A percentile compares a stretch with the other conserved stretches of the same genome.
These are phyloP conservation scores for Pistacia vera DNA, from an alignment of 345 rosid species.

Conservation along the genomic window DNA sequence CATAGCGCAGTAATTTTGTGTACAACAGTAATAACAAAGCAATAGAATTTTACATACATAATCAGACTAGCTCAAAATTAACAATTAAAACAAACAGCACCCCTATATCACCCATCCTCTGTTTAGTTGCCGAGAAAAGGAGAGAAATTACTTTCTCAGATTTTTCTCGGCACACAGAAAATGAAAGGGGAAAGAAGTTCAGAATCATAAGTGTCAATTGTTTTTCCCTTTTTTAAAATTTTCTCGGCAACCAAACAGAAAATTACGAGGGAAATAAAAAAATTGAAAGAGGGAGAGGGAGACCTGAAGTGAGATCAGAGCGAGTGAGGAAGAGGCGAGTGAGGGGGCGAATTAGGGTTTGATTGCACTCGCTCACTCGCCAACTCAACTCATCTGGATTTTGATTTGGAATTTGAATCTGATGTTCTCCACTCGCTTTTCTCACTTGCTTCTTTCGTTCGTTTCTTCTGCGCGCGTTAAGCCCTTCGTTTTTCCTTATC, in stretches of 20 bases:
- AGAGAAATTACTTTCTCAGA: neutral
- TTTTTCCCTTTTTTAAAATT: too few relatives aligned
- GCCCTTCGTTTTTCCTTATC: neutral
- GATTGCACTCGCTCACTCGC: constrained; percentile 4
- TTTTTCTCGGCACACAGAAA: too few relatives aligned
- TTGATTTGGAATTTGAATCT: neutral
- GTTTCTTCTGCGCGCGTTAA: constrained; percentile 17
- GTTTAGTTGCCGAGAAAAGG: neutral
- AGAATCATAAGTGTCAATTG: too few relatives aligned
- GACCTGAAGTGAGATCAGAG: neutral
- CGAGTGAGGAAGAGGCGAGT: constrained; percentile 18
- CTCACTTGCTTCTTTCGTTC: constrained; percentile 11
- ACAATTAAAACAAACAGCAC: neutral
- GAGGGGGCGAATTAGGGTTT: constrained; percentile 9
- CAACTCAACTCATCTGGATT: neutral
- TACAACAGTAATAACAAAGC: too few relatives aligned
- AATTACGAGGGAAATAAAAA: neutral
- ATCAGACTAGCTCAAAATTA: neutral
- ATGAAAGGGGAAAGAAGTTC: too few relatives aligned
- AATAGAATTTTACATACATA: neutral
- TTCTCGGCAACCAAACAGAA: constrained; percentile 3
- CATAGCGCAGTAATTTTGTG: too few relatives aligned
- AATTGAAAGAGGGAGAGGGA: neutral
- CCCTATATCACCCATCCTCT: neutral
- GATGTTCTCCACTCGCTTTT: constrained; percentile 11